Base-by-base conservation (phyloP, 2,329 filamentous ascomycete genomes). In the Gremmenia infestans region DNA sequence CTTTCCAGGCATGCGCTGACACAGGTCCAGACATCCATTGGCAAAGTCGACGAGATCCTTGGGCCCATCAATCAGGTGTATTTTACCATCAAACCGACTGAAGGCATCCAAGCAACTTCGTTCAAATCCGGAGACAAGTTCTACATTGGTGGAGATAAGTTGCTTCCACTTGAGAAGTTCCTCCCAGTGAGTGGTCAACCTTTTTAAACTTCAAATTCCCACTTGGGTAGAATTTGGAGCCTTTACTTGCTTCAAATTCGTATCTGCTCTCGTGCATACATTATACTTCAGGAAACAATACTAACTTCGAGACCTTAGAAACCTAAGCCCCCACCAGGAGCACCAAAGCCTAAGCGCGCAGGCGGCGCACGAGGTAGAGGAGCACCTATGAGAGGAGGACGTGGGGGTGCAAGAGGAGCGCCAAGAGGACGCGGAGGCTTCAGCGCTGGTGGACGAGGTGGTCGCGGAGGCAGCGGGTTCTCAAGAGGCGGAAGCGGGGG, bases 101-200 rank as follows among this genome's bases (percentile, higher is more conserved):
- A 97, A 72, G 94, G 94, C 67, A 97, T 99, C 73, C 89, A 96
- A 74, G 91, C 94, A 60, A 84, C 86, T 57, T 94, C 89, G 42
- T 99, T 97, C 86, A 96, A 97, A 80, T 77, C 86, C 61, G 94
- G 94, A 71, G 94, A 97, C 81, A 96, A 95, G 78, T 95, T 99
- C 77, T 99, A 86, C 80, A 96, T 97, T 70, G 89, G 87, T 67
- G 83, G 86, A 69, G 94, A 97, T 78, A 99, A 97, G 81, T 84
- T 97, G 52, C 80, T 99, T 60, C 93, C 94, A 46, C 78, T 97
- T 67, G 94, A 99, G 75, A 91, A 88, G 81, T 99, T 99, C 81
- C 79, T 97, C 57, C 94, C 94, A 62, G 45, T 48, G 32, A n/a
- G 45, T 45, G n/a, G 15, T 19, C 12, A 25, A 25, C 5, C 5